phyloP scores from a whole-genome alignment of 129 eudicot genomes.

The Tanacetum coccineum region DNA sequence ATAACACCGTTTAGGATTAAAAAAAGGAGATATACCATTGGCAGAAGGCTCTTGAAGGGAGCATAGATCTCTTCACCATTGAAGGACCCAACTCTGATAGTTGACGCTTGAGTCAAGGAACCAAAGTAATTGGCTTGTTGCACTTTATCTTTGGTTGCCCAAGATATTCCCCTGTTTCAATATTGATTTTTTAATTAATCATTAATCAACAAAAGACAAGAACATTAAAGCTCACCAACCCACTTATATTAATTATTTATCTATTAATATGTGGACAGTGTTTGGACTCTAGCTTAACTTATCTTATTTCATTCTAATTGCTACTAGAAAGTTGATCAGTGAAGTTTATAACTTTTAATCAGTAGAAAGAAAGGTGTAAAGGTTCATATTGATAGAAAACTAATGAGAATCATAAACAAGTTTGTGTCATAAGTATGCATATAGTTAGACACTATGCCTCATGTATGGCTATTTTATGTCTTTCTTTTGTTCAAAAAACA shows the following conservation, averaged over 20 bases:
- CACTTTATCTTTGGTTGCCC: slow-evolving; percentile 95
- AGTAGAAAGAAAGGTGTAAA: too few species aligned
- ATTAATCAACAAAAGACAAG: neutral
- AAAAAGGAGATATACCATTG: slow-evolving; percentile 56
- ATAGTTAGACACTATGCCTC: too few species aligned
- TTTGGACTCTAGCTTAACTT: slow-evolving; percentile 7
- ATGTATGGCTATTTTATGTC: too few species aligned
- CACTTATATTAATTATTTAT: neutral
- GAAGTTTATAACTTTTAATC: neutral
- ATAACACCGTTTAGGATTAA: neutral
- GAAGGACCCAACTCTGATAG: slow-evolving; percentile 90
- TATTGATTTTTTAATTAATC: neutral
- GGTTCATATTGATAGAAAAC: too few species aligned
- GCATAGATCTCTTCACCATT: slow-evolving; percentile 98
- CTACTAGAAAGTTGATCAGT: neutral
- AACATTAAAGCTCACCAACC: neutral
- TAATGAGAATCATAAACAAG: too few species aligned
- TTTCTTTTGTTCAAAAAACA: neutral
- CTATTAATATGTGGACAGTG: neutral
- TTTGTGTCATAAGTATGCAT: too few species aligned
- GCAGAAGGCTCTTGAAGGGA: slow-evolving; percentile 95
- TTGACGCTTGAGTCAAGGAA: slow-evolving; percentile 92
- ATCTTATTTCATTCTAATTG: neutral
- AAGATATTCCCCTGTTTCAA: slow-evolving; percentile 85
- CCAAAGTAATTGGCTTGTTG: slow-evolving; percentile 97